Base-by-base conservation (phyloP, 164 flowering plant species). In the Protea cynaroides region DNA sequence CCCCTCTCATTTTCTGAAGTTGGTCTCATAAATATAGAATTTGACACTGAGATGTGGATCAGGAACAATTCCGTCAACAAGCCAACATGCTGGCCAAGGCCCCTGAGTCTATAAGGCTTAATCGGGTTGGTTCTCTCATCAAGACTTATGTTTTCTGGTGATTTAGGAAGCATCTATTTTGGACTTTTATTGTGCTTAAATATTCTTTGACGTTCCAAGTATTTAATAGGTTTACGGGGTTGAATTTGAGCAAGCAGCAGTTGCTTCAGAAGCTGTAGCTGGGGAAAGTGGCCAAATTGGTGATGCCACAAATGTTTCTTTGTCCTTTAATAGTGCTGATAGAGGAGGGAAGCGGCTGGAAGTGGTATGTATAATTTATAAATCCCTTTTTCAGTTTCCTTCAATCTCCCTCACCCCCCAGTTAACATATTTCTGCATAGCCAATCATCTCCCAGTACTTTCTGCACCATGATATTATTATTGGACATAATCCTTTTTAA, bases 1-100 rank as follows among this genome's bases (percentile, higher is more conserved):
- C n/a, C n/a, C n/a, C n/a, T n/a, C n/a, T n/a, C n/a, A n/a, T n/a
- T n/a, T n/a, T n/a, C n/a, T n/a, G n/a, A n/a, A n/a, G n/a, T 10
- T 11, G 24, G 34, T 34, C 0, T 29, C 17, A 17, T 23, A 25
- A 40, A 54, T 36, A 36, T 52, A 3, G 34, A 17, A 4, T 17
- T 51, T 58, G 3, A 24, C 37, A 13, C 58, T 57, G 21, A 25
- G 51, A 10, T 52, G 34, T 65, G 47, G 61, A 14, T 44, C 69
- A 72, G 84, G 80, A 73, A 36, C 73, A 70, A 46, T 57, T 52
- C 56, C 72, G 75, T 55, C 74, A 66, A 57, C 77, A 76, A 56
- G 44, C 72, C 25, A 53, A 56, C 40, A 66, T 70, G 77, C 63
- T 25, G 44, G 43, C 61, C 36, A 73, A 63, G 65, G 66, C 67